Conservation (phyloP, 2,329 filamentous ascomycete genomes). For the Fusarium mundagurra region DNA sequence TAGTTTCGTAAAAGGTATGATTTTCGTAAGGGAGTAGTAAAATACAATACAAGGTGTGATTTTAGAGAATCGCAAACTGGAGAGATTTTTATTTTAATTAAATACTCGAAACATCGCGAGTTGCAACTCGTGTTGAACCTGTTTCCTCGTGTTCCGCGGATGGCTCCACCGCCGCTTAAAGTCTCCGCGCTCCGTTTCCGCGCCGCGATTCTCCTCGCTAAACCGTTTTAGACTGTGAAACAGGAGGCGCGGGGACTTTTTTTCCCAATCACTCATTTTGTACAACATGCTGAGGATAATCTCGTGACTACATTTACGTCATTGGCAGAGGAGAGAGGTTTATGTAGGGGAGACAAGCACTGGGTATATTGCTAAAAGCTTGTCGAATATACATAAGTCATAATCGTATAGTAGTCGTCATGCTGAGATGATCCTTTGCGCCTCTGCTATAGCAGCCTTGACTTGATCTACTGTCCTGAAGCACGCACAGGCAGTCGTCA, state of each 20-base stretch:
- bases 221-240: not conserved
- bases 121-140: not conserved
- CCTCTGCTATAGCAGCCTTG: slow-evolving; percentile 2
- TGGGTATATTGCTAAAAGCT: not conserved
- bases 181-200: slow-evolving; percentile 15
- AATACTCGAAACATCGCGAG: not conserved
- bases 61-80: accelerated
- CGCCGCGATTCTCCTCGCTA: not conserved
- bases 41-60: accelerated
- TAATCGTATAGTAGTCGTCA: not conserved
- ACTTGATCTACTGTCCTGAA: slow-evolving; percentile 26
- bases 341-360: not conserved
- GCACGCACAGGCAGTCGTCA: slow-evolving; percentile 22
- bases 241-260: not conserved
- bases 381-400: not conserved
- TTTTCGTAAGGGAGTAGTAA: accelerated
- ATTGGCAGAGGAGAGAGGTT: not conserved
- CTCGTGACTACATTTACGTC: not conserved
- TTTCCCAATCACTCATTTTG: not conserved
- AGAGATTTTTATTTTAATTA: not conserved
- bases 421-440: not conserved
- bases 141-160: not conserved
- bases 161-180: not conserved
- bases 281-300: not conserved
- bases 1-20: not conserved